Base-by-base conservation (phyloP, 768 basidiomycete species). In the Tricholoma hemisulphureum region DNA sequence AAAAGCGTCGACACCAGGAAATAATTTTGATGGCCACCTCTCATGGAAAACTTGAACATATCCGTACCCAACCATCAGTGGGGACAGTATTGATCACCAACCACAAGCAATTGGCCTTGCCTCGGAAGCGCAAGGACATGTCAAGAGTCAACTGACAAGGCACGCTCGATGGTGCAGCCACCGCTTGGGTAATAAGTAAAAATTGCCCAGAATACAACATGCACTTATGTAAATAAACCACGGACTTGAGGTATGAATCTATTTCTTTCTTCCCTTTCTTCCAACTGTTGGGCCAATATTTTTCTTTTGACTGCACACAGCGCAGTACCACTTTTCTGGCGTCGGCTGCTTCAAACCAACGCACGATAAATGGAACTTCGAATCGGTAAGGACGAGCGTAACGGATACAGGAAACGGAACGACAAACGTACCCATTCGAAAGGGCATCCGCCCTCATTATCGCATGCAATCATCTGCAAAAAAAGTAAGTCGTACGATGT, bases 401-500 rank as follows among this genome's bases (percentile, higher is more conserved):
- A 28, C 26, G 23, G 11, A 41, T 6, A n/a, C 14, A 9, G 45
- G 23, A 53, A 41, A 10, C 45, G 5, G 61, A n/a, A 53, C 24
- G 46, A 46, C 18, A 13, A n/a, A 71, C 81, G 58, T 57, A 86
- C 86, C 86, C 87, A 89, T 84, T 89, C 84, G 66, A 81, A 84
- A 3, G 79, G 80, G 71, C 87, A 89, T 16, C 75, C 73, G n/a
- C 73, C 74, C 61, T 84, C 80, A 63, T 86, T 84, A 66, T 89
- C 87, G 64, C 87, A 89, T 4, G 83, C 86, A 65, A 89, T 86
- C 87, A 89, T 89, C 83, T 82, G 39, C 10, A 48, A 37, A 4
- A 37, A 23, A n/a, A 18, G 23, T 10, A 46, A 16, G 48, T 24
- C 31, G 16, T 2, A 28, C 24, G 37, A 23, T 6, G 18, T 0